Conservation (phyloP, 306 rosid genomes). For the Lagenaria siceraria region DNA sequence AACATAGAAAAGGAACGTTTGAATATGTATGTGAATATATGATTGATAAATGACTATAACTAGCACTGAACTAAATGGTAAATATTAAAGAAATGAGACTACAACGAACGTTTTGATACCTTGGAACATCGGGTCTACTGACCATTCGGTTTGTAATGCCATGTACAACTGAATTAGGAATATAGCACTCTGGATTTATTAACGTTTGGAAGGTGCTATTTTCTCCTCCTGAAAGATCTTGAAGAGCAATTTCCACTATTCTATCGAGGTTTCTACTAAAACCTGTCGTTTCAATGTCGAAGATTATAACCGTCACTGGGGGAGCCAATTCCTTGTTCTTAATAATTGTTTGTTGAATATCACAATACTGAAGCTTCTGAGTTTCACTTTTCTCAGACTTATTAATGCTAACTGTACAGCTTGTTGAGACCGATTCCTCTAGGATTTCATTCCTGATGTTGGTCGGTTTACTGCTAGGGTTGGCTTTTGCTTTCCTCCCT, state of each 20-base stretch:
- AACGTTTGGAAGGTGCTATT: conserved; percentile 84
- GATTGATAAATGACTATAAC: neutral
- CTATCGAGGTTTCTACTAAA: conserved; percentile 36
- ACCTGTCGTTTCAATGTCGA: conserved; percentile 83
- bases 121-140: conserved; percentile 51
- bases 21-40: neutral
- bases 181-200: conserved; percentile 53
- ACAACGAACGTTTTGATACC: conserved; percentile 35
- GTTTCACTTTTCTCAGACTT: conserved; percentile 33
- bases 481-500: conserved; percentile 32
- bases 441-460: conserved; percentile 39
- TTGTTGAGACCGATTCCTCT: conserved; percentile 34
- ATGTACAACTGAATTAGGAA: conserved; percentile 45
- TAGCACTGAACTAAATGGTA: neutral
- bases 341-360: conserved; percentile 34
- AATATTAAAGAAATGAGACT: conserved; percentile 1
- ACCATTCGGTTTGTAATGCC: conserved; percentile 58
- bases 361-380: conserved; percentile 35
- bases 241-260: conserved; percentile 68
- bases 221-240: conserved; percentile 74
- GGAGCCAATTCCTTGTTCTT: conserved; percentile 44
- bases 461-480: conserved; percentile 29
- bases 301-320: conserved; percentile 46
- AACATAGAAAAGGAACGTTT: neutral
- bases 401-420: conserved; percentile 31